Conservation (phyloP, 164 flowering plant genomes). For the Vitis rupestris region DNA sequence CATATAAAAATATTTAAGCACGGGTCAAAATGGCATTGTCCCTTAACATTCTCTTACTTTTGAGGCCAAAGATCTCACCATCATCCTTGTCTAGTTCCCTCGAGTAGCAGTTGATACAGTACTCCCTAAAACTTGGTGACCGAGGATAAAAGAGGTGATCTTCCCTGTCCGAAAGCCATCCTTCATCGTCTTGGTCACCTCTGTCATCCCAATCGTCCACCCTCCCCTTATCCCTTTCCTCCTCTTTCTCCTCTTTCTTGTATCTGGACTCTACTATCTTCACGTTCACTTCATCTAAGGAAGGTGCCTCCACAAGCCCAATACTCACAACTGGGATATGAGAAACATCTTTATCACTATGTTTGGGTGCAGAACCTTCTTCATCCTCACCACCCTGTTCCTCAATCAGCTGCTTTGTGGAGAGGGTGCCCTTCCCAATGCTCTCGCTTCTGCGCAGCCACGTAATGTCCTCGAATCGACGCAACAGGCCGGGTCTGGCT, state of each 20-base stretch:
- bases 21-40: too few relatives aligned
- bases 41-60: not conserved
- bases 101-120: conserved; percentile 6
- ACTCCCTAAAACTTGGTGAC: conserved; percentile 23
- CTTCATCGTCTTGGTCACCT: not conserved
- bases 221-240: not conserved
- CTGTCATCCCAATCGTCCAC: too few relatives aligned
- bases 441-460: not conserved
- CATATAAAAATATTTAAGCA: too few relatives aligned
- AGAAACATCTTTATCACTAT: too few relatives aligned
- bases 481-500: too few relatives aligned
- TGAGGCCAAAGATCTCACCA: not conserved
- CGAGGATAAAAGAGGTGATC: not conserved
- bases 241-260: not conserved
- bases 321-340: not conserved
- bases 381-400: too few relatives aligned
- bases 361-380: too few relatives aligned
- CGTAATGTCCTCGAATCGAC: not conserved
- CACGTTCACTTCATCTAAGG: not conserved
- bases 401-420: too few relatives aligned
- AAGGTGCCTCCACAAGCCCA: not conserved
- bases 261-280: not conserved
- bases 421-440: too few relatives aligned
- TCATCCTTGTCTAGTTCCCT: not conserved
- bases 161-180: not conserved